A percentile compares a stretch with the other conserved stretches of the same genome.
These are phyloP conservation scores for Cryptosporidium meleagridis DNA, from an alignment of 169 alveolate species.

Conservation along the genomic window DNA sequence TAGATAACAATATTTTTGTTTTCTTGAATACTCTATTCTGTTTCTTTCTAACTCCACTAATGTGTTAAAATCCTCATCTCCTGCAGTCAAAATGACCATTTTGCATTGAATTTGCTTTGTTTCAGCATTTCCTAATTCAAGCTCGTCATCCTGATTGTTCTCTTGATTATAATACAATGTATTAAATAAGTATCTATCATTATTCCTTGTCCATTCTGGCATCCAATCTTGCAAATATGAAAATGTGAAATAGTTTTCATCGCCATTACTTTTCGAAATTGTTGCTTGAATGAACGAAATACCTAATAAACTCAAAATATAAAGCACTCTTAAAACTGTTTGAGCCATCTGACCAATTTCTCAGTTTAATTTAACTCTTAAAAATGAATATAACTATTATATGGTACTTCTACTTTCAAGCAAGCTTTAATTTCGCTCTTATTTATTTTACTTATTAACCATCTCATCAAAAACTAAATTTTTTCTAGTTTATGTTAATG, in stretches of 20 bases:
- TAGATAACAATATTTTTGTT: constrained; percentile 53
- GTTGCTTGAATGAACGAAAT: background rate
- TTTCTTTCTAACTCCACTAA: constrained; percentile 32
- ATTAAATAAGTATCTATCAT: background rate
- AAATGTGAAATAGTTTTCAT: background rate
- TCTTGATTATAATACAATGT: background rate
- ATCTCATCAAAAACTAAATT: background rate
- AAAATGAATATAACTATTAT: background rate
- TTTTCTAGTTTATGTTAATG: no score
- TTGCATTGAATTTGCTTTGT: constrained; percentile 1
- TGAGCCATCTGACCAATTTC: background rate
- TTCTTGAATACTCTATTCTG: constrained; percentile 43
- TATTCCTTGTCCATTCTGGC: constrained; percentile 30
- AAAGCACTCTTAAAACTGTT: no score
- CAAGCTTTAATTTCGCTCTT: background rate
- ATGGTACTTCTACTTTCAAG: background rate
- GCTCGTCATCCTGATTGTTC: background rate
- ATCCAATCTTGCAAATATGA: constrained; percentile 44
- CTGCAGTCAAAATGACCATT: constrained; percentile 66
- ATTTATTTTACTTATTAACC: background rate
- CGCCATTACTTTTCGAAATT: background rate
- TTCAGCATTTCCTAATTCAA: background rate
- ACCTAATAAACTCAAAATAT: background rate
- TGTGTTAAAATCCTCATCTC: constrained; percentile 61
- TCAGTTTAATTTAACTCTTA: background rate